Evolutionary conservation across 1,284 basidiomycete genomes (phyloP).

Genomic region (Lentinus polychrous): DNA sequence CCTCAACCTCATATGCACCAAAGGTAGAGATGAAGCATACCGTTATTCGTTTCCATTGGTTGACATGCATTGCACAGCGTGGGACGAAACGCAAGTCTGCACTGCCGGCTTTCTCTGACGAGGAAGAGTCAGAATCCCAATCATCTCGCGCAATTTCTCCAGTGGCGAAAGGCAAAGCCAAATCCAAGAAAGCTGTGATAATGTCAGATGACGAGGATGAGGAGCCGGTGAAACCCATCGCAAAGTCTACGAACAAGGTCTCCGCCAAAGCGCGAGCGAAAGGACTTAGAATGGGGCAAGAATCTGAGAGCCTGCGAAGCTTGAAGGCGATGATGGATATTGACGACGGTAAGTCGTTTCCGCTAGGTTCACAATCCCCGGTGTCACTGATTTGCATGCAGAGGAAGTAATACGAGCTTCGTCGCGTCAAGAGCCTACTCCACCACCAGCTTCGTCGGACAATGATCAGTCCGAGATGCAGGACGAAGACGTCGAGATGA

Average conservation of each 20-base stretch:
- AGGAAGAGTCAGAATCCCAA: constrained; percentile 4
- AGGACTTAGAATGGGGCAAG: constrained; percentile 22
- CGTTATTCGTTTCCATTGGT: neutral
- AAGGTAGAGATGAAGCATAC: constrained; percentile 12
- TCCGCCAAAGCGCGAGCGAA: constrained; percentile 20
- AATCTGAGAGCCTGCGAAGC: constrained; percentile 23
- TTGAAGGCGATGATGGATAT: constrained; percentile 68
- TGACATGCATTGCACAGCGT: constrained; percentile 29
- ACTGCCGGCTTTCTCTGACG: constrained; percentile 15
- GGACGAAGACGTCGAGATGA: constrained; percentile 22
- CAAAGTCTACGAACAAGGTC: constrained; percentile 15
- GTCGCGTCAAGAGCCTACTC: constrained; percentile 11
- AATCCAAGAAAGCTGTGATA: constrained; percentile 24
- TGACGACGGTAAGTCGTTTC: constrained; percentile 48
- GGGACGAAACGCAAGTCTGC: constrained; percentile 52
- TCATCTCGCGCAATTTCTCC: neutral
- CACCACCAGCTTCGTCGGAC: neutral
- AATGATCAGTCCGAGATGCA: constrained; percentile 9
- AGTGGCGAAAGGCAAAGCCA: neutral
- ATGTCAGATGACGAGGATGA: constrained; percentile 52
- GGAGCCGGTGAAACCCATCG: constrained; percentile 12
- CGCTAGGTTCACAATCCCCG: neutral
- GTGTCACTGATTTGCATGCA: neutral
- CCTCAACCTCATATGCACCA: constrained; percentile 5
- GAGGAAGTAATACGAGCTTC: constrained; percentile 37